phyloP scores from a whole-genome alignment of 2,329 filamentous ascomycete genomes.

The Colletotrichum sp. region DNA sequence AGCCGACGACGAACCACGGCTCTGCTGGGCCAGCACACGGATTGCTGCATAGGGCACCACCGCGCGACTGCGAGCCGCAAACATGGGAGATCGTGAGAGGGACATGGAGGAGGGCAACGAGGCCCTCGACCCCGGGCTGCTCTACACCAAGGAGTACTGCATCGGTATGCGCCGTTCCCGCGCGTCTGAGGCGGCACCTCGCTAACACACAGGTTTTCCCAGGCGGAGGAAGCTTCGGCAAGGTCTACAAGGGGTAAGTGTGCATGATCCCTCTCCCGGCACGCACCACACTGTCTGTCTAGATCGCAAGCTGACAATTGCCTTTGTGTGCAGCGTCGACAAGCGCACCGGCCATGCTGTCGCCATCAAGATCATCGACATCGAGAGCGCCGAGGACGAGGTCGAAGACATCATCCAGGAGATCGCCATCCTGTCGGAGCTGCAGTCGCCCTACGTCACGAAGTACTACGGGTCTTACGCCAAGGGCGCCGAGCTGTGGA shows the following conservation, averaged over 20 bases:
- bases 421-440: conserved; percentile 94
- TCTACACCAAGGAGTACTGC: conserved; percentile 93
- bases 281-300: not conserved
- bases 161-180: conserved; percentile 64
- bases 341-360: conserved; percentile 92
- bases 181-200: not conserved
- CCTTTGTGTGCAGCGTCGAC: conserved; percentile 71
- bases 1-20: not conserved
- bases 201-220: conserved; percentile 19
- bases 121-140: conserved; percentile 80
- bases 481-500: conserved; percentile 96
- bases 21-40: not conserved
- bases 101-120: conserved; percentile 54
- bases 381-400: conserved; percentile 98
- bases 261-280: not conserved
- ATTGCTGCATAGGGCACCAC: not conserved
- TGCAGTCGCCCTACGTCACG: conserved; percentile 95
- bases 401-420: conserved; percentile 99
- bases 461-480: conserved; percentile 98
- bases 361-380: conserved; percentile 98
- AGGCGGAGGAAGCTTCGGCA: conserved; percentile 98
- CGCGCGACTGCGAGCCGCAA: conserved; percentile 13
- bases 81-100: conserved; percentile 55
- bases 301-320: conserved; percentile 2
- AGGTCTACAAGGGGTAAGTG: conserved; percentile 92